These are phyloP conservation scores for Mycosphaerelloides madeirae DNA, from an alignment of 2,329 filamentous ascomycete genomes.

Conservation along the genomic window DNA sequence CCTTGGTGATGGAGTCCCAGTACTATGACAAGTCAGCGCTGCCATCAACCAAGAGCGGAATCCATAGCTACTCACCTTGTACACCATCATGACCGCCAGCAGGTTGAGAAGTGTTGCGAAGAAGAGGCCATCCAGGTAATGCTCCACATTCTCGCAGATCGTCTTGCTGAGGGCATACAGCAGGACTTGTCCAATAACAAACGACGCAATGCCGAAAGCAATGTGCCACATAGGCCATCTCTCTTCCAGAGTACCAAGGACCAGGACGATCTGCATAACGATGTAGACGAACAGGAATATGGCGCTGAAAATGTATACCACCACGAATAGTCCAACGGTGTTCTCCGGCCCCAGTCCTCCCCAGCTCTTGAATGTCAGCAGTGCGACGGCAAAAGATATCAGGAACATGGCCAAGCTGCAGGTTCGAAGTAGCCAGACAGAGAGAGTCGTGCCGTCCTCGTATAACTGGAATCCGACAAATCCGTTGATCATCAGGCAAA, in stretches of 20 bases:
- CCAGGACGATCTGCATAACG: conserved; percentile 80
- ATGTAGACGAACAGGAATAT: conserved; percentile 82
- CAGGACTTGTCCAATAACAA: conserved; percentile 85
- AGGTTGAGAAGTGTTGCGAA: conserved; percentile 93
- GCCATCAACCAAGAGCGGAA: background rate
- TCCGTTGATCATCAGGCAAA: conserved; percentile 88
- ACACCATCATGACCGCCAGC: conserved; percentile 97
- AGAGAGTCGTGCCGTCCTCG: conserved; percentile 90
- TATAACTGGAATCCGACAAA: conserved; percentile 98
- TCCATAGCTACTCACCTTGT: conserved; percentile 66
- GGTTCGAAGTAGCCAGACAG: conserved; percentile 84
- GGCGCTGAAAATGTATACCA: conserved; percentile 86
- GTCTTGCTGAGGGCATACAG: conserved; percentile 82
- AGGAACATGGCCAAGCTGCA: conserved; percentile 76
- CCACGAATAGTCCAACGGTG: conserved; percentile 83
- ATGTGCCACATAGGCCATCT: conserved; percentile 95
- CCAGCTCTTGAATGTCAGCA: conserved; percentile 91
- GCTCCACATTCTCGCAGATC: conserved; percentile 78
- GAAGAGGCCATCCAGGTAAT: conserved; percentile 92
- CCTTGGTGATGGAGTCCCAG: conserved; percentile 98
- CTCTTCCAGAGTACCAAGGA: conserved; percentile 85
- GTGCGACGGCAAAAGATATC: conserved; percentile 78
- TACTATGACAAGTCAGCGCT: conserved; percentile 54
- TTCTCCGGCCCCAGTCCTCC: conserved; percentile 79
- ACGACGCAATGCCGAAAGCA: conserved; percentile 82